These are phyloP conservation scores for Spiromastix sp. DNA, from an alignment of 2,329 filamentous ascomycete species.

Conservation along the genomic window DNA sequence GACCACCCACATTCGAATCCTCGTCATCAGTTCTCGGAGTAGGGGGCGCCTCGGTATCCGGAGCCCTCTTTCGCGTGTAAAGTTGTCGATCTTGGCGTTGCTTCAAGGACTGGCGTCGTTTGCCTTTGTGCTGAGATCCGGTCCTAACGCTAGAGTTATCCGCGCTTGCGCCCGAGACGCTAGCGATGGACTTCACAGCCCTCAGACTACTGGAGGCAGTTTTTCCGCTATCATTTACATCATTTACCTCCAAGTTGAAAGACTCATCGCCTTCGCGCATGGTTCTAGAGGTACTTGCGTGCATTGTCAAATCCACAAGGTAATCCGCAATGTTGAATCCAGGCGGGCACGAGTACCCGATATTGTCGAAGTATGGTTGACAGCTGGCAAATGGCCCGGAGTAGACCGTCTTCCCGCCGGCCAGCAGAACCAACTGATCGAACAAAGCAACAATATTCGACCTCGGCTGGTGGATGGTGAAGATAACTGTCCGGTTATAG, in stretches of 20 bases:
- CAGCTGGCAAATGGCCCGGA: conserved; percentile 83
- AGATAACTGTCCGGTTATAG: conserved; percentile 93
- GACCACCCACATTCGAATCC: conserved; percentile 41
- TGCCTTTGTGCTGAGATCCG: conserved; percentile 51
- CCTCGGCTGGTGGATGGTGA: conserved; percentile 95
- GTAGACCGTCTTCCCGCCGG: conserved; percentile 81
- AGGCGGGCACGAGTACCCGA: conserved; percentile 86
- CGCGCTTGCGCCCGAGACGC: conserved; percentile 64
- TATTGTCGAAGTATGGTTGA: conserved; percentile 82
- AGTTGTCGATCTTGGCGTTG: conserved; percentile 81
- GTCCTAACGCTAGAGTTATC: conserved; percentile 51
- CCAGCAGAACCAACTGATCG: conserved; percentile 83
- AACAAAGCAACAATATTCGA: conserved; percentile 98
- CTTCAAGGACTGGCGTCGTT: conserved; percentile 70
- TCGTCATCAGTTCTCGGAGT: conserved; percentile 58
- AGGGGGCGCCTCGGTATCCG: conserved; percentile 41
- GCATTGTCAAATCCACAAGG: conserved; percentile 95
- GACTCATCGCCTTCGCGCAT: conserved; percentile 47
- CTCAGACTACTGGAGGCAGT: conserved; percentile 77
- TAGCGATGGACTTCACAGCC: conserved; percentile 83
- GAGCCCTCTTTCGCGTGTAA: conserved; percentile 68
- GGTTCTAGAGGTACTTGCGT: conserved; percentile 56
- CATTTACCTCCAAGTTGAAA: conserved; percentile 50
- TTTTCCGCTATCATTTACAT: conserved; percentile 52
- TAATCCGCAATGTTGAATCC: conserved; percentile 99